Conservation (phyloP, 164 flowering plant genomes). For the Magnolia kwangsiensis region DNA sequence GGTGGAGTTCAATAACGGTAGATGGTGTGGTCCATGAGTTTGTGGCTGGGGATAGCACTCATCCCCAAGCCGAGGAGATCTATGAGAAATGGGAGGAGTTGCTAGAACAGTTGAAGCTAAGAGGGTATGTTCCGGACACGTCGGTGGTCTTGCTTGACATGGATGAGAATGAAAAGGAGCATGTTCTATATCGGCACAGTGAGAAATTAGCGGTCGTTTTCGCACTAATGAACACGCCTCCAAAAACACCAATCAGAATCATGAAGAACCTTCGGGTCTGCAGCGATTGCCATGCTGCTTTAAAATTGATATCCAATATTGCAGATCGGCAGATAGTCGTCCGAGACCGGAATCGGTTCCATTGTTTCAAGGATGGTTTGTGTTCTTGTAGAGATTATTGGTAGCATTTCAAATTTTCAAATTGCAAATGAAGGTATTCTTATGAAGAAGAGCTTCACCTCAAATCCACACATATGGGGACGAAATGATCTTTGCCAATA, state of each 20-base stretch:
- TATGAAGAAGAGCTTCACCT: background rate
- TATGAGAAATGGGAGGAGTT: slow-evolving; percentile 43
- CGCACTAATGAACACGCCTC: slow-evolving; percentile 45
- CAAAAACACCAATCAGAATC: slow-evolving; percentile 46
- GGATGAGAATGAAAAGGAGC: slow-evolving; percentile 48
- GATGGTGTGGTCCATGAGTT: slow-evolving; percentile 51
- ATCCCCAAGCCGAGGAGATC: slow-evolving; percentile 44
- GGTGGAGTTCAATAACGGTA: slow-evolving; percentile 48
- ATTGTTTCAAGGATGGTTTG: slow-evolving; percentile 50
- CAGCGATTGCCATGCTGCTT: slow-evolving; percentile 58
- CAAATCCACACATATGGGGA: background rate
- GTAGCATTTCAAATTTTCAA: slow-evolving; percentile 17
- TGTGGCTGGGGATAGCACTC: slow-evolving; percentile 57
- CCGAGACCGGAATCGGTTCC: slow-evolving; percentile 64
- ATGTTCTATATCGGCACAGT: slow-evolving; percentile 52
- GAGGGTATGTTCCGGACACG: slow-evolving; percentile 46
- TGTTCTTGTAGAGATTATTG: slow-evolving; percentile 65
- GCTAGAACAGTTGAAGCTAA: slow-evolving; percentile 34
- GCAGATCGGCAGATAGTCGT: slow-evolving; percentile 42
- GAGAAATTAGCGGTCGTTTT: slow-evolving; percentile 59
- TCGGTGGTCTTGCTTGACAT: slow-evolving; percentile 47
- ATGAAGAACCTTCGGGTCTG: slow-evolving; percentile 73
- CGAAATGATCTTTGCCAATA: too few relatives aligned
- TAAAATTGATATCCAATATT: slow-evolving; percentile 46
- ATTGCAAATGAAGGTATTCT: background rate